A percentile compares a stretch with the other conserved stretches of the same genome.
phyloP scores from a whole-genome alignment of 2,329 filamentous ascomycete species.

The Pseudophaeomoniella oleicola region DNA sequence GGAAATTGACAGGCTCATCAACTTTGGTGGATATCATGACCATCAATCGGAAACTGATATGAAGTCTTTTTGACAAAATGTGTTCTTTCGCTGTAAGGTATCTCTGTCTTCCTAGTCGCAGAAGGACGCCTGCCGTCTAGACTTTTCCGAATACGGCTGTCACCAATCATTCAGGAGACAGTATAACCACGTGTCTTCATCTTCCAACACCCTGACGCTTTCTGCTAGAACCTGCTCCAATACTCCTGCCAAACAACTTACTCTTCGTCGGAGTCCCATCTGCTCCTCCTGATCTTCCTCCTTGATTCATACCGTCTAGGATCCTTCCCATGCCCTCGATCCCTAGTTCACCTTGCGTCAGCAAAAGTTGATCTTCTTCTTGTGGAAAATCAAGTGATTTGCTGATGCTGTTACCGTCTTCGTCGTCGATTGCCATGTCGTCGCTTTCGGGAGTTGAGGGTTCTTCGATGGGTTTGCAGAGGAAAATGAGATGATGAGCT shows the following conservation, averaged over 20 bases:
- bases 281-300: not conserved
- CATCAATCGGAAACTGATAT: not conserved
- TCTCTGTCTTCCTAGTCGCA: not conserved
- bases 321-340: conserved; percentile 33
- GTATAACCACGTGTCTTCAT: not conserved
- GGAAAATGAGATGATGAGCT: conserved; percentile 24
- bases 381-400: not conserved
- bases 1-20: not conserved
- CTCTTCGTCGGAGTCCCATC: not conserved
- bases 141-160: not conserved
- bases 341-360: conserved; percentile 28
- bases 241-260: not conserved
- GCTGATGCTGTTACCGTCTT: conserved; percentile 1
- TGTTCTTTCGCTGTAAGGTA: not conserved
- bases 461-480: conserved; percentile 17
- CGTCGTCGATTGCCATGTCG: conserved; percentile 3
- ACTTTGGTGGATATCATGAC: not conserved
- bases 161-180: not conserved
- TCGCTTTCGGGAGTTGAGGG: conserved; percentile 7
- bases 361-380: conserved; percentile 23
- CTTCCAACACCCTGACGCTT: not conserved
- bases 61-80: not conserved
- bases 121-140: not conserved
- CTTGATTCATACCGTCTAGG: conserved; percentile 23
- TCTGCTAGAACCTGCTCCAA: not conserved